Evolutionary conservation across 257 asterid species (phyloP).

Genomic region (Jaltomata sinuosa): DNA sequence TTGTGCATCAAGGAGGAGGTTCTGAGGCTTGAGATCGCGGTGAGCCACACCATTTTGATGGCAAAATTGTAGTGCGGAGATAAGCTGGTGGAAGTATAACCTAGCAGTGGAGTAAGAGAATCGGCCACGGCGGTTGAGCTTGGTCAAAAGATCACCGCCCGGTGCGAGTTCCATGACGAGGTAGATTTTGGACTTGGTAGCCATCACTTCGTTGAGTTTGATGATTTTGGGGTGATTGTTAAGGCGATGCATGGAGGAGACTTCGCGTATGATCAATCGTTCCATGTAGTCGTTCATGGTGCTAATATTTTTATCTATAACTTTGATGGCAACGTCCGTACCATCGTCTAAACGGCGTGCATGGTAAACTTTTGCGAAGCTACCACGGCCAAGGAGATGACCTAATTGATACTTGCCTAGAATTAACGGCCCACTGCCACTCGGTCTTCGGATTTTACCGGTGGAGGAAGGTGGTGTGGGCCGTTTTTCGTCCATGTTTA

Average conservation of each 20-base stretch:
- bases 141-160: constrained; percentile 65
- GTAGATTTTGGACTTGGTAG: constrained; percentile 69
- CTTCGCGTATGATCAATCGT: constrained; percentile 55
- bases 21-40: constrained; percentile 87
- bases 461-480: constrained; percentile 11
- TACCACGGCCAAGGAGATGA: constrained; percentile 81
- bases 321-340: constrained; percentile 49
- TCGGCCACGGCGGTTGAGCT: constrained; percentile 42
- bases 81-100: constrained; percentile 48
- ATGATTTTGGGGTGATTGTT: constrained; percentile 66
- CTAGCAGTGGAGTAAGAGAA: constrained; percentile 49
- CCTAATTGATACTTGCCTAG: constrained; percentile 61
- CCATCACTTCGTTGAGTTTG: constrained; percentile 70
- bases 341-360: constrained; percentile 24
- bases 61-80: constrained; percentile 70
- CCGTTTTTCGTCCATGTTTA: background rate
- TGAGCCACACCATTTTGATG: constrained; percentile 69
- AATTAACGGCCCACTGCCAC: constrained; percentile 48
- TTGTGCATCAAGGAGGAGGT: constrained; percentile 53
- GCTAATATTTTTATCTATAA: constrained; percentile 47
- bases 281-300: constrained; percentile 36
- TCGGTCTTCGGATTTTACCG: constrained; percentile 16
- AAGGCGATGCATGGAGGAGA: constrained; percentile 81
- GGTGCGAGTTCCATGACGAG: constrained; percentile 81
- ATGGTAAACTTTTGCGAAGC: constrained; percentile 76